These are phyloP conservation scores for Narthecium ossifragum DNA, from an alignment of 106 monocot species.

Conservation along the genomic window DNA sequence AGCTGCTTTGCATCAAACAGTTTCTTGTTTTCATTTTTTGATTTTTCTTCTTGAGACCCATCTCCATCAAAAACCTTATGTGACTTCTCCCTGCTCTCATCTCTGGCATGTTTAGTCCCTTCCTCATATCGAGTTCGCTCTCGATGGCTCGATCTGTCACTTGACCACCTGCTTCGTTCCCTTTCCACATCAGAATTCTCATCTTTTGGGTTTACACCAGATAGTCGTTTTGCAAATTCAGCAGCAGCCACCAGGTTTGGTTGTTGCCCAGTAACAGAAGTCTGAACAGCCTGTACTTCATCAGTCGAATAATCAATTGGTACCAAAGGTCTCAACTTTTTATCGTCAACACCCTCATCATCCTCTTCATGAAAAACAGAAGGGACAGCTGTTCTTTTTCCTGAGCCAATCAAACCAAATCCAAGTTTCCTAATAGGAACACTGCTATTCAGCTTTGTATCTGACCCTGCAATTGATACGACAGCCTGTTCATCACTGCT, in stretches of 20 bases:
- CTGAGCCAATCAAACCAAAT: constrained; percentile 77
- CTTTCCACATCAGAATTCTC: constrained; percentile 57
- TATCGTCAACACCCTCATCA: constrained; percentile 80
- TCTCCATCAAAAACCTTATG: constrained; percentile 44
- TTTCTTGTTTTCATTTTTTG: constrained; percentile 66
- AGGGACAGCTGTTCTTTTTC: constrained; percentile 69
- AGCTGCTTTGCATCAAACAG: constrained; percentile 96
- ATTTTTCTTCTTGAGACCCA: constrained; percentile 47
- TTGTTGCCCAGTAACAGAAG: constrained; percentile 26
- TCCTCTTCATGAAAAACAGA: constrained; percentile 90
- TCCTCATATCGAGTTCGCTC: constrained; percentile 46
- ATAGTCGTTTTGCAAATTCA: constrained; percentile 90
- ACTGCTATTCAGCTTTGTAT: constrained; percentile 57
- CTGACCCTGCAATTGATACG: constrained; percentile 19
- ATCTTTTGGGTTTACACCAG: constrained; percentile 49
- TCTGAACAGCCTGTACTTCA: constrained; percentile 74
- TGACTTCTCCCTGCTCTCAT: constrained; percentile 51
- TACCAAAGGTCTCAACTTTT: constrained; percentile 91
- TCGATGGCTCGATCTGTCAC: constrained; percentile 48
- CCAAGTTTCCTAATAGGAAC: constrained; percentile 65
- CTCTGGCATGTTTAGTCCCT: constrained; percentile 20
- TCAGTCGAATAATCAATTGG: constrained; percentile 96
- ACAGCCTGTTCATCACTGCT: constrained; percentile 18
- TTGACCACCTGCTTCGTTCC: constrained; percentile 46
- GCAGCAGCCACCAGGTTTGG: constrained; percentile 73